phyloP scores from a whole-genome alignment of 495 filamentous ascomycete genomes.

The Evansstolkia leycettana region DNA sequence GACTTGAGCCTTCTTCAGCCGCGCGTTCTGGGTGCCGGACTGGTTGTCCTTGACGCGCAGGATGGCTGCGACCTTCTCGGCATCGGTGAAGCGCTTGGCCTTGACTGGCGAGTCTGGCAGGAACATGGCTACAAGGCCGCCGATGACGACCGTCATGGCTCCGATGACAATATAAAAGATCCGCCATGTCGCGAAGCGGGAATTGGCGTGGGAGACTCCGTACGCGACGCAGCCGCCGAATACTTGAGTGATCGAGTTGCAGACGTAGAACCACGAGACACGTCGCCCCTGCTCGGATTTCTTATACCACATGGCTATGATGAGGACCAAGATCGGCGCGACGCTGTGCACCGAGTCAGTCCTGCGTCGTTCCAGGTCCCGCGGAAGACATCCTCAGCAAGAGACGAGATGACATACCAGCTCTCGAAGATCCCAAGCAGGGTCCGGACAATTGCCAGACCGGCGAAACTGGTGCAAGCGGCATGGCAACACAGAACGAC shows the following conservation, averaged over 20 bases:
- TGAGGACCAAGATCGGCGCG: slow-evolving; percentile 9
- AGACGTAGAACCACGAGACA: slow-evolving; percentile 10
- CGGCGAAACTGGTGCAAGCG: not conserved
- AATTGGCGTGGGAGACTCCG: slow-evolving; percentile 51
- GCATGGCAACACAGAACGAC: slow-evolving; percentile 3
- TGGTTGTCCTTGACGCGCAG: slow-evolving; percentile 30
- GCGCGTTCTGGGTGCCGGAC: slow-evolving; percentile 27
- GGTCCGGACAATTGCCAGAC: not conserved
- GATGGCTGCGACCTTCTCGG: slow-evolving; percentile 25
- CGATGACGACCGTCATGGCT: slow-evolving; percentile 37
- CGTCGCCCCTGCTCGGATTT: slow-evolving; percentile 34
- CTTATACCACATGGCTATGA: slow-evolving; percentile 29
- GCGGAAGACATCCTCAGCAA: too few species aligned
- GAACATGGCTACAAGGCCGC: slow-evolving; percentile 30
- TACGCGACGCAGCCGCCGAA: slow-evolving; percentile 64
- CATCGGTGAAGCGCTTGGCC: slow-evolving; percentile 28
- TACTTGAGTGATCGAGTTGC: slow-evolving; percentile 36
- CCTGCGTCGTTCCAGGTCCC: too few species aligned
- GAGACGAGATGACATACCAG: not conserved
- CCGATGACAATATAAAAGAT: slow-evolving; percentile 49
- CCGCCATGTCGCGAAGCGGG: slow-evolving; percentile 35
- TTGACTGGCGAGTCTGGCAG: slow-evolving; percentile 38
- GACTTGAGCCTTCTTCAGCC: slow-evolving; percentile 18
- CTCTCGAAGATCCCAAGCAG: slow-evolving; percentile 1
- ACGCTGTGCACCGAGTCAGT: not conserved